Evolutionary conservation across 176 grass and related monocot species (phyloP), one percentile per base, ranked within the genome.

Genomic region (Cenchrus purpureus): DNA sequence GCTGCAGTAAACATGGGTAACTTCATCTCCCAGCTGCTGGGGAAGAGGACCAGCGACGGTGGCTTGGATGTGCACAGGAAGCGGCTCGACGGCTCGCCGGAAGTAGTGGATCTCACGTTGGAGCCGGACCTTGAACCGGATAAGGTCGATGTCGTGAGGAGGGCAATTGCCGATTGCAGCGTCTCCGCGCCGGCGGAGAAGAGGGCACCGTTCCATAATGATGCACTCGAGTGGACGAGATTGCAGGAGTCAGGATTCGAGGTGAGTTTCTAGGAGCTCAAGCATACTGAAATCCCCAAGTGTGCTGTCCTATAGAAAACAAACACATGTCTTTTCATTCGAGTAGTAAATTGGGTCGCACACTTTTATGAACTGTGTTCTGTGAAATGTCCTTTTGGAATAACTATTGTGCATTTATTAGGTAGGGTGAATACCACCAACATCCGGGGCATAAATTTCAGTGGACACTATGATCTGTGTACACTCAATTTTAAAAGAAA

Each of bases 1-100:
- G 19, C 54, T 3, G 40, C 31, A 9, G 25, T 52, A 40, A 45
- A 58, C 44, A 94, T 94, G 89, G 92, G 92, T 11, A 82, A 74
- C 37, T 10, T 0, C 46, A 0, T 85, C 44, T 85, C 92, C 43
- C 80, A 20, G 28, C 13, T 74, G 10, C 58, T 48, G 2, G 9
- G 83, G 56, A 68, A 49, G n/a, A 73, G 31, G 9, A 77, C 70
- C 67, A 45, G 65, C 17, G n/a, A 86, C 22, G 62, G 43, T 65
- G 61, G 71, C 2, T 83, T 83, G 76, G 22, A 63, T 56, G 59
- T 28, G 46, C 64, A 66, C 65, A 90, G 25, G 46, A 54, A 58
- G 44, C 42, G 19, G 12, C 67, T 68, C 70, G 37, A 67, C 48
- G 85, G 50, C 34, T 45, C 10, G 31, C 76, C 12, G 42, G 87